phyloP scores from a whole-genome alignment of 2,329 filamentous ascomycete species.

The Tolypocladium sp. region DNA sequence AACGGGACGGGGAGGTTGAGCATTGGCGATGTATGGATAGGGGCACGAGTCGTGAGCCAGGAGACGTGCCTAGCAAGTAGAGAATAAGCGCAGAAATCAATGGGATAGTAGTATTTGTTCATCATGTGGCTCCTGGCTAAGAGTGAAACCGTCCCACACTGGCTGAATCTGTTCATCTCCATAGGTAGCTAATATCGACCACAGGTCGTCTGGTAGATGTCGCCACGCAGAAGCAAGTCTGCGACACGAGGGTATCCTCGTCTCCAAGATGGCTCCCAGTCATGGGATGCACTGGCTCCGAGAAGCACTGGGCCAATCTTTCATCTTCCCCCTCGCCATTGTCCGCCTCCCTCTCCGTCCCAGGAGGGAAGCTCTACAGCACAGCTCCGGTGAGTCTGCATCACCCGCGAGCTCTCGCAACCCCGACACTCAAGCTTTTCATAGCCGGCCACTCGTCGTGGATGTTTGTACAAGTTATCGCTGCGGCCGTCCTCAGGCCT shows the following conservation, averaged over 20 bases:
- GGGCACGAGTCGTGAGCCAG: not conserved
- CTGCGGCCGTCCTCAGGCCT: slow-evolving; percentile 33
- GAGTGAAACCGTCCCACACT: not conserved
- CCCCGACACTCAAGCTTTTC: not conserved
- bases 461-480: not conserved
- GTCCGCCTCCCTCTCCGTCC: not conserved
- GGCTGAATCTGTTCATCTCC: not conserved
- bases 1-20: not conserved
- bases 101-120: not conserved
- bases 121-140: not conserved
- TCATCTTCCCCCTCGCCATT: not conserved
- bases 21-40: not conserved
- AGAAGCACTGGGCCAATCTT: not conserved
- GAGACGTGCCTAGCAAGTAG: not conserved
- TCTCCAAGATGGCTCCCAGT: not conserved
- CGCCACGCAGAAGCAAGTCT: not conserved
- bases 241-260: not conserved
- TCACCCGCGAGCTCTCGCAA: not conserved
- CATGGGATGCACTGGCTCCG: not conserved
- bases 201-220: not conserved
- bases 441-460: not conserved
- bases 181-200: not conserved
- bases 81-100: not conserved
- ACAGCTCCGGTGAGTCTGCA: not conserved
- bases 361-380: not conserved